Base-by-base conservation (phyloP, 768 basidiomycete genomes). In the Sporobolomyces pararoseus region DNA sequence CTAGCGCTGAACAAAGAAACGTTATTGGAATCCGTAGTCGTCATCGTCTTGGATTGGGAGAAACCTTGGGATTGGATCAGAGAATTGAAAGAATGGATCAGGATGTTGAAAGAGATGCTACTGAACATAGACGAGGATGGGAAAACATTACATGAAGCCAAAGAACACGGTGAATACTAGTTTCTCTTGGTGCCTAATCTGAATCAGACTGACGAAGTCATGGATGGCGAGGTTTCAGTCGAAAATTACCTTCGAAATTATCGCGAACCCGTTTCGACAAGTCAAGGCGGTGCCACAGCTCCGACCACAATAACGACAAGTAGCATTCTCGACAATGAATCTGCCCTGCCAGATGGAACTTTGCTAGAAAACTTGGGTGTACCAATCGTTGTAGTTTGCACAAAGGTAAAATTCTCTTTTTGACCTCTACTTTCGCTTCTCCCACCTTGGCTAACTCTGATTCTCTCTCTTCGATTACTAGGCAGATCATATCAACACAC, bases 31-130 rank as follows among this genome's bases (percentile, higher is more conserved):
- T 88, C 89, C 0, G 82, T 90, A 35, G 86, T 92, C 52, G 81
- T 96, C 76, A 89, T 98, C 75, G 86, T 88, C 0, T 81, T 99
- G 14, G 95, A 99, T 79, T 99, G 96, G 95, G 95, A 92, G 74
- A 85, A 85, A 73, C 95, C 95, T 1, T 94, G 91, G 86, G 85
- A 87, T 1, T 98, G 98, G 78, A 81, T 96, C 2, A 85, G 88
- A 19, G 89, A 97, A 76, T 80, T 99, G 14, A 82, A 89, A 70
- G 84, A 81, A 53, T 98, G 95, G 95, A 80, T 98, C 54, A 80
- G 78, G 53, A 93, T 92, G 90, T 83, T 96, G 9, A 90, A 95
- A 76, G 80, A 80, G 31, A 92, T 91, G 90, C 84, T 66, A n/a
- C 19, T 35, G 31, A 16, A 25, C 32, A 58, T 62, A 7, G 63